These are phyloP conservation scores for Podaxis sp. DNA, from an alignment of 768 basidiomycete genomes.

Conservation along the genomic window DNA sequence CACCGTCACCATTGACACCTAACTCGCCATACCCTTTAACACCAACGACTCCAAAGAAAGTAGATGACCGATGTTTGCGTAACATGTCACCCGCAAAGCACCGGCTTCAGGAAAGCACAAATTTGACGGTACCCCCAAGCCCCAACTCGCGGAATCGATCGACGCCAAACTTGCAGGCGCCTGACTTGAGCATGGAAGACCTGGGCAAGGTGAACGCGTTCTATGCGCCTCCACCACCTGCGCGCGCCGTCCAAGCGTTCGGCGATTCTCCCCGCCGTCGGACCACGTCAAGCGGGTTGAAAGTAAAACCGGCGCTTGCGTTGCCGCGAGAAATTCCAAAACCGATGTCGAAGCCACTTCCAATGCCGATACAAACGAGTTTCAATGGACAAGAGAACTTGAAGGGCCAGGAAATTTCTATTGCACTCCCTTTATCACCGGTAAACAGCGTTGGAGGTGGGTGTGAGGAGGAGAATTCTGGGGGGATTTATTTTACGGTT, in stretches of 20 bases:
- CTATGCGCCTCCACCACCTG: constrained; percentile 10
- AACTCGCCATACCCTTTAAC: too few relatives aligned
- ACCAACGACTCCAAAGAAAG: background rate
- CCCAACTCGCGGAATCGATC: constrained; percentile 2
- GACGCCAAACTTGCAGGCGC: constrained; percentile 7
- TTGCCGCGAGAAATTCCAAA: background rate
- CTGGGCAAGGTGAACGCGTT: constrained; percentile 12
- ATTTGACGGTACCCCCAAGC: background rate
- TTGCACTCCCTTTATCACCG: constrained; percentile 9
- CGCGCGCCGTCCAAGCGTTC: background rate
- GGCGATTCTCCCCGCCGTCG: background rate
- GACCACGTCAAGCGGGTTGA: background rate
- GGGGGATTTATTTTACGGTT: constrained; percentile 12
- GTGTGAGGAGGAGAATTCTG: background rate
- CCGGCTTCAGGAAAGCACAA: background rate
- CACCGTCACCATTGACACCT: background rate
- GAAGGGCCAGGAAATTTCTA: background rate
- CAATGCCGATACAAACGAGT: background rate
- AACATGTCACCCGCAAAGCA: background rate
- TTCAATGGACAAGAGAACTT: background rate
- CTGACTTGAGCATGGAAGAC: constrained; percentile 6
- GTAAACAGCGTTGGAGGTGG: background rate
- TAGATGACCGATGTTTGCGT: background rate
- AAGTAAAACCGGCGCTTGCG: background rate
- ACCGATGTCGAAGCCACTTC: background rate